A percentile compares a stretch with the other conserved stretches of the same genome.
phyloP scores from a whole-genome alignment of 2,329 filamentous ascomycete genomes.

The Alternaria hordeiaustralica region DNA sequence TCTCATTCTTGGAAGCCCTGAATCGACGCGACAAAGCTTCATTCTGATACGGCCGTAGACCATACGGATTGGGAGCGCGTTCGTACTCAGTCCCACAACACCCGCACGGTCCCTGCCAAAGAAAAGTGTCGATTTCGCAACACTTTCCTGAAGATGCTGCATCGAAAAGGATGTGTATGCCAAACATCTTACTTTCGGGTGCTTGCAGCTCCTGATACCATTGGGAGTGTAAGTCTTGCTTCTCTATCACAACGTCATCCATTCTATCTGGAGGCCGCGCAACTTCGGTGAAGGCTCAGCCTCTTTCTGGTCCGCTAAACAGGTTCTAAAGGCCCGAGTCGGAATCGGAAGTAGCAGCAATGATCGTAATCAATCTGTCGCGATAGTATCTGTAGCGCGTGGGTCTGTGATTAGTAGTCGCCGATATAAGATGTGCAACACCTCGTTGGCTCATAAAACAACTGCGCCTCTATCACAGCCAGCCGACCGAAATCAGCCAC shows the following conservation, averaged over 20 bases:
- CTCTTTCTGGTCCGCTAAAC: neutral
- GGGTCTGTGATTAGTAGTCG: neutral
- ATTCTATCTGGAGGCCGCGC: neutral
- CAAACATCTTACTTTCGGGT: neutral
- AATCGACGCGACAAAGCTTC: neutral
- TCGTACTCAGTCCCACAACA: neutral
- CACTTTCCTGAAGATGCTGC: neutral
- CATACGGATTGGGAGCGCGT: neutral
- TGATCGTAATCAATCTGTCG: neutral
- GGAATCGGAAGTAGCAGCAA: neutral
- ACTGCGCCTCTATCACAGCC: neutral
- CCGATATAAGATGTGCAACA: neutral
- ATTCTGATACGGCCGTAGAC: neutral
- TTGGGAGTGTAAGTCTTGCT: neutral
- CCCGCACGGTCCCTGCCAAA: neutral
- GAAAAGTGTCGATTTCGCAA: neutral
- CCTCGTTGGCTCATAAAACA: neutral
- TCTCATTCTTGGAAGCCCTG: neutral
- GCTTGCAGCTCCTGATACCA: neutral
- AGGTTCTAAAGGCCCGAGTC: neutral
- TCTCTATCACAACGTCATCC: neutral
- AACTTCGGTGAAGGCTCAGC: neutral
- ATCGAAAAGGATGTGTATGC: neutral
- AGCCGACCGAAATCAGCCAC: neutral
- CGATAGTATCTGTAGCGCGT: neutral